Evolutionary conservation across 179 eudicot genomes (phyloP).

Genomic region (Beta lomatogona): DNA sequence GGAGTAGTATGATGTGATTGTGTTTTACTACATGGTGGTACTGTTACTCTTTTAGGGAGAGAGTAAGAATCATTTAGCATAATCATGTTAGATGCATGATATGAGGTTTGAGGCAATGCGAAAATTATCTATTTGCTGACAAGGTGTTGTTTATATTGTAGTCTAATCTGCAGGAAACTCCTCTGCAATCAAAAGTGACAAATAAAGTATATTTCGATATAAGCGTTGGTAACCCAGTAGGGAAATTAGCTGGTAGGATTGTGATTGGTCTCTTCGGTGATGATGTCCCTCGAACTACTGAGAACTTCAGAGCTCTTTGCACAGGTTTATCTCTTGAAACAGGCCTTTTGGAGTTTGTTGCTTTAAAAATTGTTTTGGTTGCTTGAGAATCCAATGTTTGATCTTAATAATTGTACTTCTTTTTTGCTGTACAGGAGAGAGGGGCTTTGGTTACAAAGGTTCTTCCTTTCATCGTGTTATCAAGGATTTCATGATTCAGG

Average conservation of each 20-base stretch:
- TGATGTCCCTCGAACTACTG: constrained; percentile 90
- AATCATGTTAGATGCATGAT: background rate
- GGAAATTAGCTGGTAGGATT: constrained; percentile 78
- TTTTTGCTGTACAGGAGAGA: constrained; percentile 58
- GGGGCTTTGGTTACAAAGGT: constrained; percentile 90
- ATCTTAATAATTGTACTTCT: background rate
- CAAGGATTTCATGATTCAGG: constrained; percentile 94
- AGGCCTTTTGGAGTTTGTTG: background rate
- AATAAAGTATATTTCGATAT: constrained; percentile 76
- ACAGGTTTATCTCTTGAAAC: constrained; percentile 56
- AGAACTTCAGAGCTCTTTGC: constrained; percentile 95
- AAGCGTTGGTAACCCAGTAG: constrained; percentile 90
- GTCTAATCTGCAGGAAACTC: constrained; percentile 44
- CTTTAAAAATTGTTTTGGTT: background rate
- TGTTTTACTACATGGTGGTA: background rate
- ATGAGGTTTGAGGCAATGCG: background rate
- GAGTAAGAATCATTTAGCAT: too few species aligned
- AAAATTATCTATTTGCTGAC: background rate
- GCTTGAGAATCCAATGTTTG: constrained; percentile 2
- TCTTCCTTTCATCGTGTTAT: constrained; percentile 94
- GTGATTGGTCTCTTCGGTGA: constrained; percentile 93
- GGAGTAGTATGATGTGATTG: background rate
- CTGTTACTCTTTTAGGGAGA: background rate
- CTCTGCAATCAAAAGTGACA: constrained; percentile 81
- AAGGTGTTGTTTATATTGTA: background rate